These are phyloP conservation scores for Microsporum ferrugineum DNA, from an alignment of 2,329 filamentous ascomycete genomes.

Conservation along the genomic window DNA sequence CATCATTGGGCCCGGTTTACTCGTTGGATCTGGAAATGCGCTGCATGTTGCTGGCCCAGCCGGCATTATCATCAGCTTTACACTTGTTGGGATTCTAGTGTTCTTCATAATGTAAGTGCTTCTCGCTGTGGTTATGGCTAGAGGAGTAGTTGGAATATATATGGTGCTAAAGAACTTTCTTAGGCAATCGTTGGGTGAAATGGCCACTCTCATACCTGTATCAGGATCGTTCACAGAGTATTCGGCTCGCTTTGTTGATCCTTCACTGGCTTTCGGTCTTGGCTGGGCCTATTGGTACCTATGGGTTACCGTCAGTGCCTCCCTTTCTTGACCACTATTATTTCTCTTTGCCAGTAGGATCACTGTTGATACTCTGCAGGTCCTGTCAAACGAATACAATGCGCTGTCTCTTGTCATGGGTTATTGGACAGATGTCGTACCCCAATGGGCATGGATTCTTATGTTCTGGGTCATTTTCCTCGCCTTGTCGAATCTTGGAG, in stretches of 20 bases:
- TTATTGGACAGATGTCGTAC: constrained; percentile 36
- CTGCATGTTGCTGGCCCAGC: constrained; percentile 59
- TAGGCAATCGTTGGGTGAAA: constrained; percentile 64
- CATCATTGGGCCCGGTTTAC: constrained; percentile 56
- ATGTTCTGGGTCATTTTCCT: constrained; percentile 38
- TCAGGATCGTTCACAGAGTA: constrained; percentile 61
- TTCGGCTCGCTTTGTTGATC: constrained; percentile 59
- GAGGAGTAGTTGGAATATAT: neutral
- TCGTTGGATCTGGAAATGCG: constrained; percentile 61
- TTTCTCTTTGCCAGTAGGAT: no score
- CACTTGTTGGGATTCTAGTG: constrained; percentile 58
- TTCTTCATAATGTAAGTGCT: constrained; percentile 31
- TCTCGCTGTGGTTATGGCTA: neutral
- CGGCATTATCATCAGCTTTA: constrained; percentile 61
- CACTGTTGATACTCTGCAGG: neutral
- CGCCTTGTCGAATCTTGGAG: constrained; percentile 30
- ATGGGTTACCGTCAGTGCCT: constrained; percentile 30
- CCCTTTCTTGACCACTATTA: neutral
- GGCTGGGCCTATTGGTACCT: constrained; percentile 58
- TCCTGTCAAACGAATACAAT: constrained; percentile 37
- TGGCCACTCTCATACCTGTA: constrained; percentile 61
- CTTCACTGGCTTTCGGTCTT: constrained; percentile 55
- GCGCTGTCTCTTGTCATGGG: constrained; percentile 36
- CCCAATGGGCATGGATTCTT: constrained; percentile 38
- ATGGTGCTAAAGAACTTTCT: constrained; percentile 5